phyloP scores from a whole-genome alignment of 495 filamentous ascomycete species.

The Aspergillus indologenus region DNA sequence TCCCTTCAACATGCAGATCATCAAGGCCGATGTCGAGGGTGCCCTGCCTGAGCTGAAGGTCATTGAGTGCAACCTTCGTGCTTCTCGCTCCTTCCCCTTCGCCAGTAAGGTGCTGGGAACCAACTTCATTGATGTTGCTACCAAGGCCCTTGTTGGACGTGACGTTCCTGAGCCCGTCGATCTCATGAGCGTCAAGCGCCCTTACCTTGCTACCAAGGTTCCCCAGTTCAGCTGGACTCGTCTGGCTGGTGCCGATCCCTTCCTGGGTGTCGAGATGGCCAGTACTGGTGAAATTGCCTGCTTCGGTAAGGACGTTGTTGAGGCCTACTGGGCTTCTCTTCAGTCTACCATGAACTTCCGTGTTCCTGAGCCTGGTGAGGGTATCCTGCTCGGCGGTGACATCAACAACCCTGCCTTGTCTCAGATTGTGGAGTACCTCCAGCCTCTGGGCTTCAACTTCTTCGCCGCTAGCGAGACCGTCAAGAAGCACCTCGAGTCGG shows the following conservation, averaged over 20 bases:
- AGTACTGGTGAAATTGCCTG: conserved; percentile 97
- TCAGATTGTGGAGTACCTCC: conserved; percentile 75
- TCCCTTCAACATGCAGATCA: conserved; percentile 99
- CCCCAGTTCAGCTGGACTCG: conserved; percentile 98
- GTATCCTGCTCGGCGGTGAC: conserved; percentile 91
- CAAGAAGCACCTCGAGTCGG: conserved; percentile 75
- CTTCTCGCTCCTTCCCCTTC: conserved; percentile 96
- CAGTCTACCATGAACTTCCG: conserved; percentile 99
- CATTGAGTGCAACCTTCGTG: conserved; percentile 97
- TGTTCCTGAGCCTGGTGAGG: conserved; percentile 86
- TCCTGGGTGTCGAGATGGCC: conserved; percentile 96
- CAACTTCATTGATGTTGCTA: conserved; percentile 97
- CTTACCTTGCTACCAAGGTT: conserved; percentile 95
- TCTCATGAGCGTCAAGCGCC: conserved; percentile 80
- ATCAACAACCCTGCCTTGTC: conserved; percentile 61
- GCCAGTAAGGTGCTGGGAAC: conserved; percentile 93
- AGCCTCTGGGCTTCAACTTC: conserved; percentile 89
- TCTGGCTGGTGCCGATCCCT: conserved; percentile 96
- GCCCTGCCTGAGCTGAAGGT: conserved; percentile 80
- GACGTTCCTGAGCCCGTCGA: conserved; percentile 84
- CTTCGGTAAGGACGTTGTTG: conserved; percentile 91
- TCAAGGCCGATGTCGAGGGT: conserved; percentile 75
- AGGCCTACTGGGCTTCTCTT: conserved; percentile 95
- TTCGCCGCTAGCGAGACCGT: conserved; percentile 79
- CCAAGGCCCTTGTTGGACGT: conserved; percentile 84